phyloP scores from a whole-genome alignment of 768 basidiomycete genomes.

The Myochromella boudieri region DNA sequence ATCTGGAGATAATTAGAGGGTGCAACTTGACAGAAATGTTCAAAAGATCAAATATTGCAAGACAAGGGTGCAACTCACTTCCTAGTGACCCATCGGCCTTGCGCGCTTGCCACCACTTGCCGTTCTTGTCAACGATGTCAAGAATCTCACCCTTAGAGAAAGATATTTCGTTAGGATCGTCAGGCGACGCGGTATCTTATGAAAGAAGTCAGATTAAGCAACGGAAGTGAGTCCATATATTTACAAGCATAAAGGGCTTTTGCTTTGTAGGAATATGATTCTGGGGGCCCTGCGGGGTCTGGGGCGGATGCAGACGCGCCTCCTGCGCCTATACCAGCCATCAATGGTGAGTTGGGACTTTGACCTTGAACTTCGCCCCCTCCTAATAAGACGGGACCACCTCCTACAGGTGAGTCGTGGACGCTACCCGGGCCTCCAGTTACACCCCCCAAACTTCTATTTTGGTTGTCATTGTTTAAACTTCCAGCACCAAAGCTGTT shows the following conservation, averaged over 20 bases:
- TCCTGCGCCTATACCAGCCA: constrained; percentile 66
- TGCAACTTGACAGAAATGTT: constrained; percentile 54
- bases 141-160: constrained; percentile 91
- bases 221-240: constrained; percentile 24
- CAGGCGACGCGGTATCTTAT: constrained; percentile 87
- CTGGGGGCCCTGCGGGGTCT: constrained; percentile 30
- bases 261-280: constrained; percentile 68
- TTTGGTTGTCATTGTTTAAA: constrained; percentile 35
- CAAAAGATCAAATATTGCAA: neutral
- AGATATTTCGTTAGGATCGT: constrained; percentile 95
- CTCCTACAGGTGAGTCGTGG: constrained; percentile 46
- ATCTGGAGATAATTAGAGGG: constrained; percentile 86
- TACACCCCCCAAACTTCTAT: constrained; percentile 34
- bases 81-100: constrained; percentile 75
- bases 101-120: constrained; percentile 91
- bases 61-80: constrained; percentile 73
- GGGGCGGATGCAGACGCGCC: constrained; percentile 27
- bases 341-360: constrained; percentile 64
- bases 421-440: constrained; percentile 51
- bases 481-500: constrained; percentile 55
- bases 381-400: constrained; percentile 38
- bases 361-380: constrained; percentile 48
- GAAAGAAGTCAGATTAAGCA: constrained; percentile 20
- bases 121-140: constrained; percentile 90
- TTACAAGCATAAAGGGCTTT: constrained; percentile 89